Evolutionary conservation across 2,329 filamentous ascomycete genomes (phyloP), one percentile per base, ranked within the genome.

Genomic region (Raffaelea deltoideospora): DNA sequence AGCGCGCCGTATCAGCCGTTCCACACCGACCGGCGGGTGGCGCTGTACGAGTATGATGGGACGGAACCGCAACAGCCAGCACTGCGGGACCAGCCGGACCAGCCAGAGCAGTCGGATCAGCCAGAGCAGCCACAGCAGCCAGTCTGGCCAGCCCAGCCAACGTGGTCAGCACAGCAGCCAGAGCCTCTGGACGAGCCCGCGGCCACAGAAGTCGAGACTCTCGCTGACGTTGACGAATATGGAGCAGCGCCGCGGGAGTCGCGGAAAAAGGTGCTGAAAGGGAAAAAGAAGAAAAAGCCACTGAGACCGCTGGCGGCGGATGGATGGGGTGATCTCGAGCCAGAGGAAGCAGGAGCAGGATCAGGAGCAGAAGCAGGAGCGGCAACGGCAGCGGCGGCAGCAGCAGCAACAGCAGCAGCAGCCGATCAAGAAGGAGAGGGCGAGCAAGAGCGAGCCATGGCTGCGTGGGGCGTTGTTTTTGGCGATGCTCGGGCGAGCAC

Each of bases 1-100:
- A 95, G 88, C 50, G 82, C 87, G 5, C 85, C 88, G 3, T 96
- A 94, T 49, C 87, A 94, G 50, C 88, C 90, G 1, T 95, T 96
- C 61, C 88, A 96, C 53, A 90, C 87, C 0, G 87, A 96, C 50
- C 72, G 76, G 37, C 75, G 88, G 3, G 82, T 96, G 31, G 73
- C 69, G n/a, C 64, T 95, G 21, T 81, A 76, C 46, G 69, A 85
- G 30, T 82, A 79, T 50, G 57, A 51, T 26, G 44, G 48, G 18
- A 8, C 20, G n/a, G 11, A 31, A 14, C 5, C 11, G 26, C 26
- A 10, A 14, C 5, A 27, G 26, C n/a, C 15, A 17, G n/a, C 14
- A 17, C 10, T 17, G 11, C n/a, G 15, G n/a, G n/a, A 30, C n/a
- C 15, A 13, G 28, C 15, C 4, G 15, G 5, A 6, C n/a, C 13